Conservation (phyloP, 192 early-diverging fungal species). For the Chytriomyces sp. region DNA sequence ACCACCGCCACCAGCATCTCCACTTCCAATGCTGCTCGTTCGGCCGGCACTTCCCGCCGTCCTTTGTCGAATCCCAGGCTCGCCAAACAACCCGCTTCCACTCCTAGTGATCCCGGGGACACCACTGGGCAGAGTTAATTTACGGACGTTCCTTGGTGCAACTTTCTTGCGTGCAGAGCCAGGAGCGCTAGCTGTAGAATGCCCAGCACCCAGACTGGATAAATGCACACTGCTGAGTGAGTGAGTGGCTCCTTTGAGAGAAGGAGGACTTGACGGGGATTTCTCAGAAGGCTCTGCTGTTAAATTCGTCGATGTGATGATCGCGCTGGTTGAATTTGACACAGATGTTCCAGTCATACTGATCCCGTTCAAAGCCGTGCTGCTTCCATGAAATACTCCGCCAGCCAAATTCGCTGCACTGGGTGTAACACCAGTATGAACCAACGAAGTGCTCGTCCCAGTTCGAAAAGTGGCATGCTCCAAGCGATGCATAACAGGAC, state of each 20-base stretch:
- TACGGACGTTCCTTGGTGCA: slow-evolving; percentile 16
- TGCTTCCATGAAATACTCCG: no score
- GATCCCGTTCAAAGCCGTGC: no score
- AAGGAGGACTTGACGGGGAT: no score
- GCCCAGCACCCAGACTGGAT: no score
- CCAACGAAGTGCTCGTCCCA: neutral
- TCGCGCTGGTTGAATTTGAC: no score
- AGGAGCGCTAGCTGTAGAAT: neutral
- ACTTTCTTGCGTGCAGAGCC: slow-evolving; percentile 6
- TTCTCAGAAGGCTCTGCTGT: no score
- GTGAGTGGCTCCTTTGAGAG: no score
- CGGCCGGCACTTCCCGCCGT: neutral
- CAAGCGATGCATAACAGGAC: slow-evolving; percentile 78
- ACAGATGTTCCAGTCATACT: no score
- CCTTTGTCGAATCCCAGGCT: neutral
- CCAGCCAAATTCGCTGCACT: neutral
- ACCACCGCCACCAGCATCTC: neutral
- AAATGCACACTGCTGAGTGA: no score
- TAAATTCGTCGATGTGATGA: no score
- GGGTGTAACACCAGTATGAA: neutral
- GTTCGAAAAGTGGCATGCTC: slow-evolving; percentile 80
- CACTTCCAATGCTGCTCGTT: neutral
- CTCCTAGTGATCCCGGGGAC: slow-evolving; percentile 20
- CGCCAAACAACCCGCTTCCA: slow-evolving; percentile 11
- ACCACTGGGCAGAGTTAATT: slow-evolving; percentile 17